These are phyloP conservation scores for Naumovozyma dairenensis DNA, from an alignment of 805 yeast species.

Conservation along the genomic window DNA sequence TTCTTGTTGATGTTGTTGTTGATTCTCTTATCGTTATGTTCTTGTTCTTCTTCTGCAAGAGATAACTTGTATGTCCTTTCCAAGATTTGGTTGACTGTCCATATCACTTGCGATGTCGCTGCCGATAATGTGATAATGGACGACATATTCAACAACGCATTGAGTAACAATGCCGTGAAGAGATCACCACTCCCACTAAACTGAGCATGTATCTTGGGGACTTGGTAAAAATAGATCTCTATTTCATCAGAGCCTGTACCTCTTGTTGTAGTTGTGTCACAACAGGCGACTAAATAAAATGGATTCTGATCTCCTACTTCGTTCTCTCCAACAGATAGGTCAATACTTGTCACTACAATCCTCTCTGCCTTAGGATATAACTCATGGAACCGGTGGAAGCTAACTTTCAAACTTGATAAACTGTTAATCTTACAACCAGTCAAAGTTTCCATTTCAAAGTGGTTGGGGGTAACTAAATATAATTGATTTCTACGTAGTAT, in stretches of 20 bases:
- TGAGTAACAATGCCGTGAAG: conserved; percentile 51
- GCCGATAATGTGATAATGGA: neutral
- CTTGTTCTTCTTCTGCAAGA: no score
- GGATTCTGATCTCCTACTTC: neutral
- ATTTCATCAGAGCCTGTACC: no score
- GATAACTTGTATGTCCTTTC: conserved; percentile 31
- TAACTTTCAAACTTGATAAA: conserved; percentile 29
- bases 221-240: conserved; percentile 29
- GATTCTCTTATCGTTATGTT: no score
- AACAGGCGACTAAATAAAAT: conserved; percentile 11
- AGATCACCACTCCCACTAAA: conserved; percentile 74
- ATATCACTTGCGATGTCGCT: conserved; percentile 3
- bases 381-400: conserved; percentile 35
- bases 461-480: conserved; percentile 58
- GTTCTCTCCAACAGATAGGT: conserved; percentile 7
- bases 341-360: conserved; percentile 52
- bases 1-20: no score
- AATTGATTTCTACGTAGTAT: conserved; percentile 38
- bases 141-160: conserved; percentile 36
- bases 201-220: conserved; percentile 43
- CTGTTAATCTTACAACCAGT: conserved; percentile 37
- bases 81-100: conserved; percentile 35
- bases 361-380: conserved; percentile 38
- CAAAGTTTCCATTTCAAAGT: conserved; percentile 59
- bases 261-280: conserved; percentile 25